Conservation (phyloP, 345 rosid genomes). For the Corchorus olitorius region DNA sequence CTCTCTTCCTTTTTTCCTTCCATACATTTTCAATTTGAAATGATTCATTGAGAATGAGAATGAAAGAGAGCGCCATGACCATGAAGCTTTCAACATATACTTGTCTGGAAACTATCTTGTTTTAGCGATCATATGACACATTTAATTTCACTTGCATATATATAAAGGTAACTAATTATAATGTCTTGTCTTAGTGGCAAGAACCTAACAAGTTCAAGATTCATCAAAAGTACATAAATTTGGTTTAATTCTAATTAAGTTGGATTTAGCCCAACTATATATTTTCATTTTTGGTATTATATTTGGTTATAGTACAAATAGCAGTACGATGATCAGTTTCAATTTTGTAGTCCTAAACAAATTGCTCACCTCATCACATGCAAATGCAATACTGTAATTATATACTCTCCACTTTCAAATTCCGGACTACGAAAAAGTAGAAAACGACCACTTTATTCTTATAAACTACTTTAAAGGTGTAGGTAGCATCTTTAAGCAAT, state of each 20-base stretch:
- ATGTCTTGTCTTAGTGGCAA: too few relatives aligned
- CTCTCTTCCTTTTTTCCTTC: background rate
- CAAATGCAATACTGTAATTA: background rate
- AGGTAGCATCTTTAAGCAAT: conserved; percentile 11
- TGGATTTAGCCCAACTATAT: too few relatives aligned
- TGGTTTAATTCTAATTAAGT: too few relatives aligned
- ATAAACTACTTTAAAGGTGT: background rate
- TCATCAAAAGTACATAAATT: too few relatives aligned
- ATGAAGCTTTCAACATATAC: background rate
- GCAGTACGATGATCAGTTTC: too few relatives aligned
- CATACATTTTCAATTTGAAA: background rate
- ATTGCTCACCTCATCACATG: background rate
- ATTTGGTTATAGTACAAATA: too few relatives aligned
- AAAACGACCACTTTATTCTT: background rate
- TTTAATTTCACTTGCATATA: background rate
- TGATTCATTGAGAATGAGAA: background rate
- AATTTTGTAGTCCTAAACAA: too few relatives aligned
- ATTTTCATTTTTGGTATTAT: too few relatives aligned
- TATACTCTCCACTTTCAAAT: conserved; percentile 6
- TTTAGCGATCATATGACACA: background rate
- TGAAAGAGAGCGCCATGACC: background rate
- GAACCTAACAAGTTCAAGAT: background rate
- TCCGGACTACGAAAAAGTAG: conserved; percentile 4
- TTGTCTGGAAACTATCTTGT: conserved; percentile 6
- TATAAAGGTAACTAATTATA: background rate